Evolutionary conservation across 2,329 filamentous ascomycete species (phyloP).

Genomic region (Claviceps africana): DNA sequence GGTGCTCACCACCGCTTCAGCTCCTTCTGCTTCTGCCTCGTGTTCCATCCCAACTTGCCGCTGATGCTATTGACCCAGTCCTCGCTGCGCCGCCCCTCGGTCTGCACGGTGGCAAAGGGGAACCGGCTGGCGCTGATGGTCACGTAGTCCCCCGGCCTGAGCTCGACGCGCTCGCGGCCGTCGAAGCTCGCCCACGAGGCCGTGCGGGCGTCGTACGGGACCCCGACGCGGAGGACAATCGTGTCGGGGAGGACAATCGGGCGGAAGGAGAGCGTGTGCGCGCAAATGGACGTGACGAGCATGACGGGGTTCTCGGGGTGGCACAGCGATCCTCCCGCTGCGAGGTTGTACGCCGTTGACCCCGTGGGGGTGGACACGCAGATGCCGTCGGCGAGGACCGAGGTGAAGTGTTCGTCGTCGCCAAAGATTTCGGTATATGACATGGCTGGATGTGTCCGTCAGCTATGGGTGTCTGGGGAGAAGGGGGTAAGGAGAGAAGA

Average conservation of each 20-base stretch:
- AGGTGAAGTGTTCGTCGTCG: slow-evolving; percentile 90
- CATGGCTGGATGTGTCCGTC: slow-evolving; percentile 48
- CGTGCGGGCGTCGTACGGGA: slow-evolving; percentile 85
- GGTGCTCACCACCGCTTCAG: slow-evolving; percentile 30
- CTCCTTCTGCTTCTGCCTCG: slow-evolving; percentile 59
- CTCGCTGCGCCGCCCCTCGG: slow-evolving; percentile 53
- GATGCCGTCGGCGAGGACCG: slow-evolving; percentile 80
- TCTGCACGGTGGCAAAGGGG: slow-evolving; percentile 65
- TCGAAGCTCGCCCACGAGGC: slow-evolving; percentile 97
- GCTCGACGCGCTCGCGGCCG: slow-evolving; percentile 73
- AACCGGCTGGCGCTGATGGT: slow-evolving; percentile 70
- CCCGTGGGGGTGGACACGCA: slow-evolving; percentile 91
- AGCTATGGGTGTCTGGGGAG: background rate
- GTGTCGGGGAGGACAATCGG: slow-evolving; percentile 96
- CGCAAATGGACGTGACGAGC: slow-evolving; percentile 84
- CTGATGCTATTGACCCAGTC: slow-evolving; percentile 76
- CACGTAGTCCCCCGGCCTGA: slow-evolving; percentile 67
- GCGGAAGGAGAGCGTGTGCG: slow-evolving; percentile 86
- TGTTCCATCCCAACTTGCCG: slow-evolving; percentile 70
- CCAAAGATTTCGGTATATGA: slow-evolving; percentile 84
- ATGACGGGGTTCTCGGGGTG: slow-evolving; percentile 96
- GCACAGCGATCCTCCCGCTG: slow-evolving; percentile 85
- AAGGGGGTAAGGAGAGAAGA: background rate
- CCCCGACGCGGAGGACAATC: slow-evolving; percentile 80
- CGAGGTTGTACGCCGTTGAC: slow-evolving; percentile 89